Conservation (phyloP, 495 filamentous ascomycete species). For the Trichoderma gamsii region DNA sequence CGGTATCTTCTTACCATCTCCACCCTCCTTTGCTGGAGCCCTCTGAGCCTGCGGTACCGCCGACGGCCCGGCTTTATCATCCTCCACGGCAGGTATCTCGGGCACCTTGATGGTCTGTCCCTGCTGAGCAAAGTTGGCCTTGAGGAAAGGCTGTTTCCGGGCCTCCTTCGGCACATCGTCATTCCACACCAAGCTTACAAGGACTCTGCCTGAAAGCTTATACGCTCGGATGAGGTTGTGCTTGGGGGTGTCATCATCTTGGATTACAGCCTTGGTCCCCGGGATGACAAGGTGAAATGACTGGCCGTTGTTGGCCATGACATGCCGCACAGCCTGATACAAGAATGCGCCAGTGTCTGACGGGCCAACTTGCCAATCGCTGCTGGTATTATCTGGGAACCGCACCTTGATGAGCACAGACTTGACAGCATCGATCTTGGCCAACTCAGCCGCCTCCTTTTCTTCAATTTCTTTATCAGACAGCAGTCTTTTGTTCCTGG, state of each 20-base stretch:
- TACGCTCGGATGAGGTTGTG: conserved; percentile 64
- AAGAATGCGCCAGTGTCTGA: conserved; percentile 57
- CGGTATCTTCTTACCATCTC: conserved; percentile 50
- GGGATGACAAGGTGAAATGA: conserved; percentile 46
- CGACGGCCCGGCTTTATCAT: conserved; percentile 37
- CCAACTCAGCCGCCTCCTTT: conserved; percentile 51
- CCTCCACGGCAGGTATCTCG: conserved; percentile 34
- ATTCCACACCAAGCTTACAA: conserved; percentile 77
- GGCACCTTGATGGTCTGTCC: conserved; percentile 58
- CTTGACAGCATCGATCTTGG: conserved; percentile 56
- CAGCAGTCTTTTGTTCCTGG: conserved; percentile 61
- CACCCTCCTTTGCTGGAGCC: conserved; percentile 42
- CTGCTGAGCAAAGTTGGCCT: conserved; percentile 55
- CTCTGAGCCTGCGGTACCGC: conserved; percentile 28
- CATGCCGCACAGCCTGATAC: conserved; percentile 56
- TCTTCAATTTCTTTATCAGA: conserved; percentile 62
- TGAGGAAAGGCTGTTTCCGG: conserved; percentile 53
- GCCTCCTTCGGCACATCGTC: conserved; percentile 43
- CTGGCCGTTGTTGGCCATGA: conserved; percentile 42
- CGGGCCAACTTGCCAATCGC: conserved; percentile 57
- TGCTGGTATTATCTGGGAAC: conserved; percentile 74
- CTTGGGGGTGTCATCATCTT: conserved; percentile 33
- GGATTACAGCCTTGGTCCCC: conserved; percentile 25
- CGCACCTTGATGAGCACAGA: conserved; percentile 73
- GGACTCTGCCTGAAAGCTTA: conserved; percentile 57